Evolutionary conservation across 1,284 basidiomycete species (phyloP).

Genomic region (Trametes pubescens): DNA sequence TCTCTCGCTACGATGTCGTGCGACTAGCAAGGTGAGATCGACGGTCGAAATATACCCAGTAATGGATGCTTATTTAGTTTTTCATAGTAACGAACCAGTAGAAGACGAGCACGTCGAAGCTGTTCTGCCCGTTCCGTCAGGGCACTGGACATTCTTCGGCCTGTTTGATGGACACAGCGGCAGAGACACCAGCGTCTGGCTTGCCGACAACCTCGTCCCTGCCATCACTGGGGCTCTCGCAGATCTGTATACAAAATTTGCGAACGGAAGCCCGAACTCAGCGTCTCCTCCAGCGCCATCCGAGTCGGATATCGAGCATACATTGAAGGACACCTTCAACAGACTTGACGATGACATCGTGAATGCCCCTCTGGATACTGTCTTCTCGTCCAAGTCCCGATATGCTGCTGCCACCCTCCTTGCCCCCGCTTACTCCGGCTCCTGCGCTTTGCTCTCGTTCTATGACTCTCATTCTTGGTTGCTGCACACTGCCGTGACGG

Average conservation of each 20-base stretch:
- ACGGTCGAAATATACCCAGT: neutral
- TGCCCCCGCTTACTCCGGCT: constrained; percentile 44
- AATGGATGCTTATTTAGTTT: neutral
- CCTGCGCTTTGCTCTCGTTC: constrained; percentile 53
- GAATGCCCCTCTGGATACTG: constrained; percentile 32
- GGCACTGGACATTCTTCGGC: constrained; percentile 44
- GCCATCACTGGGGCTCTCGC: constrained; percentile 41
- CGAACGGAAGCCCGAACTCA: constrained; percentile 3
- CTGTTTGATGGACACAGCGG: constrained; percentile 45
- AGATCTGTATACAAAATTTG: constrained; percentile 36
- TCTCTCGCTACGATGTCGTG: constrained; percentile 37
- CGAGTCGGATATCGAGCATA: constrained; percentile 33
- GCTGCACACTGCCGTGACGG: constrained; percentile 60
- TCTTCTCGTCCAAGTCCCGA: constrained; percentile 32
- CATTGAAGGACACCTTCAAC: constrained; percentile 41
- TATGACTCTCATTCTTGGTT: constrained; percentile 53
- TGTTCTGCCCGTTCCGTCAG: constrained; percentile 37
- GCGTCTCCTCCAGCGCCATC: constrained; percentile 14
- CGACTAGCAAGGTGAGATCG: constrained; percentile 36
- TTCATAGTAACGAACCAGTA: constrained; percentile 39
- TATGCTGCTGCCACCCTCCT: constrained; percentile 35
- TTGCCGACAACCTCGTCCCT: constrained; percentile 41
- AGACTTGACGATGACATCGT: constrained; percentile 44
- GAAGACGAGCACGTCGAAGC: constrained; percentile 43
- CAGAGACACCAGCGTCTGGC: constrained; percentile 42